Percentiles rank a stretch among this genome's conserved stretches.
Conservation (phyloP, 495 filamentous ascomycete genomes). For the Hamigera avellanea region DNA sequence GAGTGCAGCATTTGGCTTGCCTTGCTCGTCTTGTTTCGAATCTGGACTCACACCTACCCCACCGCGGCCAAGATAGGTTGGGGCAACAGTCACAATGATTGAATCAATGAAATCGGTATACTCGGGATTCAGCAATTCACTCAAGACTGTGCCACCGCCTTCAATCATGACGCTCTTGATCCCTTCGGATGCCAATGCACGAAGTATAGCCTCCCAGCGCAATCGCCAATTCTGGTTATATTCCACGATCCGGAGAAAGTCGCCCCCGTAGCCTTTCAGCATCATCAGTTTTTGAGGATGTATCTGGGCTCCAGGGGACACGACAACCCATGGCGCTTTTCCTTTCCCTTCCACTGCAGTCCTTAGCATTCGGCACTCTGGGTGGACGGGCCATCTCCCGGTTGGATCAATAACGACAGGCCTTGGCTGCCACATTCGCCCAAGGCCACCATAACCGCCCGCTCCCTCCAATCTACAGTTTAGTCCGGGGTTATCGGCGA, state of each 20-base stretch:
- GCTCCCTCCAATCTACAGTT: slow-evolving; percentile 61
- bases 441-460: slow-evolving; percentile 39
- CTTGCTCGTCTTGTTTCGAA: slow-evolving; percentile 34
- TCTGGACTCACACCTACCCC: slow-evolving; percentile 62
- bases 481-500: slow-evolving; percentile 73
- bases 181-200: slow-evolving; percentile 42
- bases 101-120: slow-evolving; percentile 55
- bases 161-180: slow-evolving; percentile 80
- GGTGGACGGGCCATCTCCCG: slow-evolving; percentile 51
- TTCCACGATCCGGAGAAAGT: slow-evolving; percentile 35
- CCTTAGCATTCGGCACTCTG: slow-evolving; percentile 48
- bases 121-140: slow-evolving; percentile 51
- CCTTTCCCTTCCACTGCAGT: slow-evolving; percentile 56
- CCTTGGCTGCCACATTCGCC: slow-evolving; percentile 53
- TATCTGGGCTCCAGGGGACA: slow-evolving; percentile 37
- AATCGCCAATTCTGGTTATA: slow-evolving; percentile 39
- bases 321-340: slow-evolving; percentile 59
- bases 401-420: slow-evolving; percentile 71
- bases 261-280: slow-evolving; percentile 38
- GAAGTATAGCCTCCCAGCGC: slow-evolving; percentile 52
- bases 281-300: slow-evolving; percentile 32
- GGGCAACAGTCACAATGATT: slow-evolving; percentile 75
- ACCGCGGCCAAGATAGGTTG: slow-evolving; percentile 68
- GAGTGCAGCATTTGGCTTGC: slow-evolving; percentile 40
- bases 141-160: slow-evolving; percentile 69